Base-by-base conservation (phyloP, 2,329 filamentous ascomycete genomes). In the Elsinoe batatas region DNA sequence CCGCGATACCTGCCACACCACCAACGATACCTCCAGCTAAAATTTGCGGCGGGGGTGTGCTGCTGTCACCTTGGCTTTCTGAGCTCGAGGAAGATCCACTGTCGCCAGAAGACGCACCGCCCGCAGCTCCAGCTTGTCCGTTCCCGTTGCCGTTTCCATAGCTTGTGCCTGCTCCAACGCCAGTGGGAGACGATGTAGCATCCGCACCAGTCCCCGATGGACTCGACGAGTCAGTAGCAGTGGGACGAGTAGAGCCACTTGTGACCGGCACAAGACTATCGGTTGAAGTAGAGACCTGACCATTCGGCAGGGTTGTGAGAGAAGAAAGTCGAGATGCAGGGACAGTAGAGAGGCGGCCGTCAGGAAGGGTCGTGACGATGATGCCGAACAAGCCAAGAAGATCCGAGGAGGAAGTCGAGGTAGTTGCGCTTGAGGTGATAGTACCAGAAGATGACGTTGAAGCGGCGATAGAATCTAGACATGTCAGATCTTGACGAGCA, bases 21-120 rank as follows among this genome's bases (percentile, higher is more conserved):
- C 81, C 81, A 22, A 84, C 73, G n/a, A 84, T 78, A 46, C 80
- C 80, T 6, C 81, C 81, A 17, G 82, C 79, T 3, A 84, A 76
- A 57, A 75, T 74, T 13, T 76, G 75, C 20, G 77, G 79, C 43
- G 72, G 70, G 5, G 74, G 66, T 17, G 69, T 64, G 33, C 58
- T 60, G 30, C 58, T 60, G 13, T 53, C 44, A 32, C 54, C 57
- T 30, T 53, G 38, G 30, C 40, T 50, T 3, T 46, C 17, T 6
- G 57, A 53, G 32, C 46, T 57, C 18, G 57, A 37, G 37, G 54
- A 59, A 13, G 51, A 42, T 11, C 51, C 51, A 36, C 38, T 56
- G 5, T 54, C 44, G 13, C 40, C 46, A 18, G 58, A 50, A 17
- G 47, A 22, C 6, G 57, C 42, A 26, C 43, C 49, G 12, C 57